Conservation (phyloP, 306 rosid genomes). For the Casuarina equisetifolia region DNA sequence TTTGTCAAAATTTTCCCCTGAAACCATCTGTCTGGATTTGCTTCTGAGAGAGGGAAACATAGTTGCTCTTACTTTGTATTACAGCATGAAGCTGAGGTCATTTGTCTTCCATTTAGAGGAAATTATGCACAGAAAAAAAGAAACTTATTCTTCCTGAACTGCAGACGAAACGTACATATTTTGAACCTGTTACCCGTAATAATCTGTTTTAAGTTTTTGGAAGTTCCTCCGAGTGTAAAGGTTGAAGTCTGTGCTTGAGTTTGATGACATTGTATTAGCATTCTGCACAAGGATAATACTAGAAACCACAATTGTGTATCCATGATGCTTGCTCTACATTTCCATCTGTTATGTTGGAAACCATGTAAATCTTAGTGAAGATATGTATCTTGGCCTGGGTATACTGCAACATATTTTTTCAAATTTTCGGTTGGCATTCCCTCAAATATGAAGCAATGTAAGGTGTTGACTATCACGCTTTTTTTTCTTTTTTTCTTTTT, state of each 20-base stretch:
- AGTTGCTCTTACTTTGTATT: not conserved
- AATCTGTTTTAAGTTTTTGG: not conserved
- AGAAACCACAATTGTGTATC: not conserved
- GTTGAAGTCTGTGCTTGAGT: not conserved
- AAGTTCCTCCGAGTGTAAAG: not conserved
- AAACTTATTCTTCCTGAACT: no score
- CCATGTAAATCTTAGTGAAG: not conserved
- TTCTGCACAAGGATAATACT: not conserved
- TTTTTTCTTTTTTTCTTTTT: not conserved
- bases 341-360: not conserved
- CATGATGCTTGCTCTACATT: not conserved
- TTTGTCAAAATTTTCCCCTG: not conserved
- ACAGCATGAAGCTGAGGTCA: not conserved
- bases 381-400: not conserved
- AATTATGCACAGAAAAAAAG: not conserved
- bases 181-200: not conserved
- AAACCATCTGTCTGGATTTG: slow-evolving; percentile 3
- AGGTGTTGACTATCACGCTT: not conserved
- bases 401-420: not conserved
- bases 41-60: not conserved
- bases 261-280: not conserved
- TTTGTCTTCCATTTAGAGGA: not conserved
- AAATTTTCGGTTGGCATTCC: not conserved
- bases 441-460: not conserved
- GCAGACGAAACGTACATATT: no score